These are phyloP conservation scores for Radiomyces spectabilis DNA, from an alignment of 192 early-diverging fungal genomes.

Conservation along the genomic window DNA sequence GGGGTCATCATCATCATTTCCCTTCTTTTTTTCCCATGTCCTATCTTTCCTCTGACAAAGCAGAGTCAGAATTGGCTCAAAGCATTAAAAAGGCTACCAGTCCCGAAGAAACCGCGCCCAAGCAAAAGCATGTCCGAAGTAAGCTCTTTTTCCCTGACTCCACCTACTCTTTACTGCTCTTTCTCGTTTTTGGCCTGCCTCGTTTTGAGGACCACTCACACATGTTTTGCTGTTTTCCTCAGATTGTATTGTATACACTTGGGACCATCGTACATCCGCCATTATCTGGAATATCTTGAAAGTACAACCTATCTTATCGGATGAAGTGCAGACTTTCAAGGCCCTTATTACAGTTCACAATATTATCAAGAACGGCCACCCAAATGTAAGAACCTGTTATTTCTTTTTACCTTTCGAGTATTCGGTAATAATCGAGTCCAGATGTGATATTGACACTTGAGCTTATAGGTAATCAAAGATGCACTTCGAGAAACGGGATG, in stretches of 20 bases:
- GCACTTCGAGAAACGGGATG: conserved; percentile 72
- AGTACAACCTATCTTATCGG: conserved; percentile 79
- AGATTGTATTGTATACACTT: conserved; percentile 88
- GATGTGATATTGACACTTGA: background rate
- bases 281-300: conserved; percentile 83
- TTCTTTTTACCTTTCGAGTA: background rate
- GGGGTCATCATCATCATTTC: too few species aligned
- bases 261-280: conserved; percentile 82
- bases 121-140: conserved; percentile 94
- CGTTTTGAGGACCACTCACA: too few species aligned
- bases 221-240: too few species aligned
- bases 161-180: background rate
- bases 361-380: conserved; percentile 89
- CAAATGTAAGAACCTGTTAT: conserved; percentile 40
- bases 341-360: conserved; percentile 92
- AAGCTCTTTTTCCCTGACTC: conserved; percentile 5
- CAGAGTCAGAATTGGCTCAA: conserved; percentile 78
- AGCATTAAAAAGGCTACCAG: conserved; percentile 89
- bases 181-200: background rate
- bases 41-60: conserved; percentile 49
- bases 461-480: conserved; percentile 69
- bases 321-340: conserved; percentile 97
- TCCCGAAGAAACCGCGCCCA: conserved; percentile 87
- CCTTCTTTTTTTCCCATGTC: conserved; percentile 12
- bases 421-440: background rate